A percentile compares a stretch with the other conserved stretches of the same genome.
Conservation (phyloP, 257 asterid genomes). For the Ajuga chamaepitys region DNA sequence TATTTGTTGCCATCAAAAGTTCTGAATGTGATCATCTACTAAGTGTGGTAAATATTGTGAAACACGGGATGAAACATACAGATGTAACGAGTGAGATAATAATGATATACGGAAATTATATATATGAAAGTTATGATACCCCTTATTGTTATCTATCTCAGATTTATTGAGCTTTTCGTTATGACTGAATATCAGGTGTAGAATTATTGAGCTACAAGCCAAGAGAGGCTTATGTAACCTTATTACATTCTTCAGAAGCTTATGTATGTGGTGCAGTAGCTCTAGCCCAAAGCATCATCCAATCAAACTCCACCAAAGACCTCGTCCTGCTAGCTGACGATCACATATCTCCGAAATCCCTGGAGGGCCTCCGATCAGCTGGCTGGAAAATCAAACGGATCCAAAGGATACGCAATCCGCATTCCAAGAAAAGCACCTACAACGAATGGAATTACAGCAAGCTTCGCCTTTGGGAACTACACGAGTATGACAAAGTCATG, state of each 20-base stretch:
- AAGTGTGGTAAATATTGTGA: too few species aligned
- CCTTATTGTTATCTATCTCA: too few species aligned
- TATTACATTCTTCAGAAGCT: conserved; percentile 63
- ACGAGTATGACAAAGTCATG: conserved; percentile 46
- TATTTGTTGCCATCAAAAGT: too few species aligned
- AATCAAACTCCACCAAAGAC: conserved; percentile 48
- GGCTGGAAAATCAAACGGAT: conserved; percentile 62
- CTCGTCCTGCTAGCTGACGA: conserved; percentile 55
- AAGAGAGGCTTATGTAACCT: conserved; percentile 62
- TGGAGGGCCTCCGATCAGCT: conserved; percentile 36
- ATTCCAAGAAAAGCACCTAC: conserved; percentile 33
- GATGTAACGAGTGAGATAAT: too few species aligned
- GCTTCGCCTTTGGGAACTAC: conserved; percentile 68
- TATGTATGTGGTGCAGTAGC: conserved; percentile 85
- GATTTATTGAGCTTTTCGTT: too few species aligned
- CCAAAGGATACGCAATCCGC: conserved; percentile 47
- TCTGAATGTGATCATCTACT: too few species aligned
- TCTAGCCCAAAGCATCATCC: conserved; percentile 65
- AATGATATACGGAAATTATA: too few species aligned
- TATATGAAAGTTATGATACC: too few species aligned
- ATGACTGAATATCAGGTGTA: conserved; percentile 15
- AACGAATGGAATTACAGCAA: conserved; percentile 86
- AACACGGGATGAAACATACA: too few species aligned
- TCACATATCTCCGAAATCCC: conserved; percentile 33
- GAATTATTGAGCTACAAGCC: conserved; percentile 21